Evolutionary conservation across 2,329 filamentous ascomycete genomes (phyloP), one percentile per base, ranked within the genome.

Genomic region (Sporothrix mexicana): DNA sequence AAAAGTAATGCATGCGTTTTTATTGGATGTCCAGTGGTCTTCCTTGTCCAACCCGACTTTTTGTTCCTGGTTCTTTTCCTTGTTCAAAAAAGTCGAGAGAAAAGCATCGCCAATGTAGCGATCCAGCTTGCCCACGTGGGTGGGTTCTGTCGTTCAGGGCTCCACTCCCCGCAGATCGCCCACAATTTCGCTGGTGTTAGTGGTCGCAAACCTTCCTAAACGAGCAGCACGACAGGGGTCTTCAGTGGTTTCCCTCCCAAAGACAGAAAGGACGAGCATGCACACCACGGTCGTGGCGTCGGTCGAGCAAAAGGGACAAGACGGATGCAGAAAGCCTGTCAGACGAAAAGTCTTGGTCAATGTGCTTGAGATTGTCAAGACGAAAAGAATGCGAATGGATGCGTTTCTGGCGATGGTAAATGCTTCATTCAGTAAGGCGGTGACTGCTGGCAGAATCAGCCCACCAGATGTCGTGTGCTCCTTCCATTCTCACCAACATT

Each of bases 301-400:
- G 67, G 67, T 69, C 67, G 49, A 59, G 51, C 17, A 69, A 69
- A 53, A 47, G 36, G 67, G 36, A 57, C 67, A 69, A 68, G 66
- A n/a, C 57, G 41, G 13, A 30, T 8, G 23, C 3, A 43, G 36
- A 30, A 49, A 66, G 62, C 62, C 30, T 66, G 45, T 47, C 45
- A 43, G 15, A n/a, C 13, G 15, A 41, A 5, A 12, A 12, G 1
- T 41, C 57, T 20, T 43, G 57, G 36, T 23, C 41, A 64, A 8
- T 17, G 45, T 10, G 17, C 5, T 13, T 3, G 17, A 45, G 2
- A 64, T 3, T 41, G 30, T 41, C 20, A 43, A 62, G 30, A n/a
- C 43, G 47, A 51, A 7, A 51, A 51, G 30, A 36, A 5, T 2
- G 30, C 3, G 30, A 36, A 36, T 3, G 30, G 30, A 6, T 7